These are phyloP conservation scores for Daldinia bambusicola DNA, from an alignment of 495 filamentous ascomycete species.

Conservation along the genomic window DNA sequence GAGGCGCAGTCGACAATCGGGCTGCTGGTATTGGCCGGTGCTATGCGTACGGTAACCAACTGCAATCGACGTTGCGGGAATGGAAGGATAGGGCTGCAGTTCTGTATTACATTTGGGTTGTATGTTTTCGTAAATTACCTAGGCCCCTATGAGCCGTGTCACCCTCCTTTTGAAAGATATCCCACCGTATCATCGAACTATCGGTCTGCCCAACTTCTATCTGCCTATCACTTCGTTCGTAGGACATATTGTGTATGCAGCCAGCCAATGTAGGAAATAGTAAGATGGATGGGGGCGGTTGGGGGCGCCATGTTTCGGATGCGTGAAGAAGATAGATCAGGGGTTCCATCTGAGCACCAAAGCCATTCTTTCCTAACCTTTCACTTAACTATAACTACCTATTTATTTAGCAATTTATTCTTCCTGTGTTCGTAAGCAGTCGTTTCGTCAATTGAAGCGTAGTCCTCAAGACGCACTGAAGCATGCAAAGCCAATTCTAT, in stretches of 20 bases:
- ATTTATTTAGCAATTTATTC: background rate
- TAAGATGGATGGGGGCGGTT: background rate
- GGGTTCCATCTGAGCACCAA: background rate
- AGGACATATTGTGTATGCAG: background rate
- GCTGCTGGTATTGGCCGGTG: background rate
- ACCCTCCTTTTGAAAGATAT: background rate
- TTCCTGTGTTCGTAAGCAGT: background rate
- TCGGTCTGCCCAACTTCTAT: background rate
- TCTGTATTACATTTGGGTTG: background rate
- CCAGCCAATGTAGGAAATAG: background rate
- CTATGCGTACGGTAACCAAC: background rate
- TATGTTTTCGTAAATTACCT: background rate
- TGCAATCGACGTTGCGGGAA: background rate
- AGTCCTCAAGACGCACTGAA: background rate
- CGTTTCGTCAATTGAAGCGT: background rate
- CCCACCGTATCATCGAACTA: background rate
- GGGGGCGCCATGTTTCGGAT: background rate
- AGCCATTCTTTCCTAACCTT: background rate
- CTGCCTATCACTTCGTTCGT: background rate
- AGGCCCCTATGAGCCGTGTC: background rate
- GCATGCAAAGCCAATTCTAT: background rate
- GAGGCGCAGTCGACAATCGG: slow-evolving; percentile 17
- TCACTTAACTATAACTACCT: background rate
- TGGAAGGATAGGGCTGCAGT: slow-evolving; percentile 1
- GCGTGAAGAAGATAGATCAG: background rate